Base-by-base conservation (phyloP, 1,284 basidiomycete genomes). In the Moniliella sp. region DNA sequence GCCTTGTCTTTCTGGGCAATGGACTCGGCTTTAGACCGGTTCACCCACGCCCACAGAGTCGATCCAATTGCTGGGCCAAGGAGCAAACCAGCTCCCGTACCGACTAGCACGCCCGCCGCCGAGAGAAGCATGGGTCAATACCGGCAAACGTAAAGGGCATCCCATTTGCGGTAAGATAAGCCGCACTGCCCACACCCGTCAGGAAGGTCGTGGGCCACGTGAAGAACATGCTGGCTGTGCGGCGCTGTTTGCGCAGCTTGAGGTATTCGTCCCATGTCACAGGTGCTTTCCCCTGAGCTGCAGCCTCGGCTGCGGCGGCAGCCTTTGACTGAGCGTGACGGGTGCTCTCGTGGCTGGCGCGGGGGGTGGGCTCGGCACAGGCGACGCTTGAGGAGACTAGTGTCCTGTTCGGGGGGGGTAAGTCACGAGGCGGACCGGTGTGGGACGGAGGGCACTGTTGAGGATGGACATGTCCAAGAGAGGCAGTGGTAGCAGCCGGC, bases 111-210 rank as follows among this genome's bases (percentile, higher is more conserved):
- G n/a, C 46, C 41, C 25, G 45, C 41, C n/a, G 43, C 41, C 15
- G 45, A 48, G 35, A 57, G 40, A 31, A 47, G 44, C 26, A 51
- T 33, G 10, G 54, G 54, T 57, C 54, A 27, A 57, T 39, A 10
- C 54, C 54, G 11, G 34, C 34, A n/a, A 51, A 39, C 7, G 46
- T 35, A 4, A 53, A 50, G 18, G 56, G 50, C 15, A 57, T 42
- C 25, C 53, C 45, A 30, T 44, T 41, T 4, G 48, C 46, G 25
- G 56, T 33, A 21, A 57, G 54, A 34, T 49, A 56, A 3, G 46
- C 42, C 1, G 50, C 53, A 17, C 50, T 40, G 2, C 36, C 40
- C 11, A 40, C 34, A 18, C 37, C 50, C 10, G 50, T 42, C 19
- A 56, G 32, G 7, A 48, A 14, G 10, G 47, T 57, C 18, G 53